Base-by-base conservation (phyloP, 306 rosid species). In the Canavalia gladiata region DNA sequence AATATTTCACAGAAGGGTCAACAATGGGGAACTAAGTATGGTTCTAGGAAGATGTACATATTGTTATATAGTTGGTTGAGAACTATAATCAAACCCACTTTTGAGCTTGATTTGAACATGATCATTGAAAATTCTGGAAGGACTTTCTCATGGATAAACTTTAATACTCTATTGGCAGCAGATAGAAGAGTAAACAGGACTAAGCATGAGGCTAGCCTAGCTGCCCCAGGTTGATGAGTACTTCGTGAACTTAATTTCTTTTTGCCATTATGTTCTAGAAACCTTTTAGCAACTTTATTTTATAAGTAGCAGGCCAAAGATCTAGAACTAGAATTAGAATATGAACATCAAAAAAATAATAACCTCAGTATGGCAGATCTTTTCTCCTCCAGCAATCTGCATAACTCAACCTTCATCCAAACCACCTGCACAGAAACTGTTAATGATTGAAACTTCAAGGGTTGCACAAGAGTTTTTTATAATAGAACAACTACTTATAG, bases 331-430 rank as follows among this genome's bases (percentile, higher is more conserved):
- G 31, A 81, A 51, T 67, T 82, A 50, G 37, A 83, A 63, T 62
- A 54, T 47, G 71, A 69, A 58, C 13, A 51, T n/a, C 18, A 46
- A 70, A 60, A 42, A 50, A 49, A 72, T 50, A 70, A 78, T 50
- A 82, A 93, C 99, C 99, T 90, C 84, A 95, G 93, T 81, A 90
- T 47, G 69, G 97, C 86, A 85, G 93, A 81, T 91, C 97, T 91
- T 89, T 93, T 93, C 81, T 95, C 99, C 90, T 93, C 99, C 89
- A 95, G 90, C 87, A 91, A 79, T 83, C 91, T 87, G 89, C 98
- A 93, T 77, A 95, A 57, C 80, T 95, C 99, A 31, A 88, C 99
- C 92, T 95, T 95, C 92, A 93, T 74, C 94, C 91, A 95, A 81
- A 82, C 90, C 78, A 91, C 99, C 97, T 95, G 89, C 92, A 88